A percentile compares a stretch with the other conserved stretches of the same genome.
Conservation (phyloP, 768 basidiomycete genomes). For the Lactifluus volemus region DNA sequence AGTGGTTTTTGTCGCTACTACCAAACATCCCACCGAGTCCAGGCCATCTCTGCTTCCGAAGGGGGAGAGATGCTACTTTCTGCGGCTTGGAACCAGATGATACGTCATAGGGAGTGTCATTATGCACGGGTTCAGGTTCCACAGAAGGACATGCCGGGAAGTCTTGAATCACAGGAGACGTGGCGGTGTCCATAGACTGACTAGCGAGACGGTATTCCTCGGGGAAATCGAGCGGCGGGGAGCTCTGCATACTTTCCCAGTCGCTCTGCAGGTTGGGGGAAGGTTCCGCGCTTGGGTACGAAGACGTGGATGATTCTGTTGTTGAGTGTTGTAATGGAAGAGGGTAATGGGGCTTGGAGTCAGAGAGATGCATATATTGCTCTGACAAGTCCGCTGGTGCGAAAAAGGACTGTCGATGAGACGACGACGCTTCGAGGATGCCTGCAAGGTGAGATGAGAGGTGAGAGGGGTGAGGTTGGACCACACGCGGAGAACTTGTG, state of each 20-base stretch:
- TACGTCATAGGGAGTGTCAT: conserved; percentile 30
- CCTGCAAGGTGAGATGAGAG: conserved; percentile 6
- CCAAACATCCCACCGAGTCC: conserved; percentile 59
- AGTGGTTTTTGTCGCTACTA: conserved; percentile 54
- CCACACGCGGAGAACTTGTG: conserved; percentile 17
- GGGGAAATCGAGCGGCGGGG: conserved; percentile 40
- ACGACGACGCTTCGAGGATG: conserved; percentile 11
- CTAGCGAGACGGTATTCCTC: conserved; percentile 32
- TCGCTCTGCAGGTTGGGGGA: conserved; percentile 24
- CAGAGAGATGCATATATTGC: conserved; percentile 10
- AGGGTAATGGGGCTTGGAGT: conserved; percentile 11
- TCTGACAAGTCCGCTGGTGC: conserved; percentile 7
- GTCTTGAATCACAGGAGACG: conserved; percentile 46
- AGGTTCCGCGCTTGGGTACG: conserved; percentile 18
- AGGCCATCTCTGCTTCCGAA: conserved; percentile 69
- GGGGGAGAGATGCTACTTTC: conserved; percentile 49
- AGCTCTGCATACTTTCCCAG: conserved; percentile 55
- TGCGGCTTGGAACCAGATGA: conserved; percentile 41
- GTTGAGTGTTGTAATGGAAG: conserved; percentile 17
- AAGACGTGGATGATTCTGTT: conserved; percentile 15
- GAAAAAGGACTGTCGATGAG: conserved; percentile 19
- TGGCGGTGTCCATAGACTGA: conserved; percentile 43
- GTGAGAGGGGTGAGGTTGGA: conserved; percentile 9
- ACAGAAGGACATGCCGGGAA: conserved; percentile 37
- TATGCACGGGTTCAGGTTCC: conserved; percentile 30